A percentile compares a stretch with the other conserved stretches of the same genome.
phyloP scores from a whole-genome alignment of 495 filamentous ascomycete species.

The Podospora comata region DNA sequence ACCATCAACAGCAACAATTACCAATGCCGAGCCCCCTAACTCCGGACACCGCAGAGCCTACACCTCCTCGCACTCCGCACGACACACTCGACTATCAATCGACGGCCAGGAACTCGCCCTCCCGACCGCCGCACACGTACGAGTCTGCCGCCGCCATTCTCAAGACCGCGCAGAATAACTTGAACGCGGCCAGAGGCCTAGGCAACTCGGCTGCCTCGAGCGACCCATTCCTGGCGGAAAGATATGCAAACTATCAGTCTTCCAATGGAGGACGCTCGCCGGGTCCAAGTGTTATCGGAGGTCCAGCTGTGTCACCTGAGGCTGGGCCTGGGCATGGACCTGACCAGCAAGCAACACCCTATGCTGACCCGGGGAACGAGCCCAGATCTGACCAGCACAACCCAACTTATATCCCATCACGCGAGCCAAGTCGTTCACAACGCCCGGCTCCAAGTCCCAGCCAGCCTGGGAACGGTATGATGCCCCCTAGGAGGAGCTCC shows the following conservation, averaged over 20 bases:
- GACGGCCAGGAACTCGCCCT: slow-evolving; percentile 32
- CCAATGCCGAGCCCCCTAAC: neutral
- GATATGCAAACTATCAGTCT: slow-evolving; percentile 37
- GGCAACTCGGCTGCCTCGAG: slow-evolving; percentile 43
- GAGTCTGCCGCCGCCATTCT: slow-evolving; percentile 38
- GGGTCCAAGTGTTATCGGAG: slow-evolving; percentile 3
- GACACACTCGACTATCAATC: slow-evolving; percentile 15
- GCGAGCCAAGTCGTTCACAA: slow-evolving; percentile 69
- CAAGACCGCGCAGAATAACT: slow-evolving; percentile 33
- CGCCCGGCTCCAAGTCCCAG: slow-evolving; percentile 45
- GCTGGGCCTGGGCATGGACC: slow-evolving; percentile 23
- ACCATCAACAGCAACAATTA: neutral
- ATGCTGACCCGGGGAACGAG: slow-evolving; percentile 58
- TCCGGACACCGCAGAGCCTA: neutral
- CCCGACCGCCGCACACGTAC: slow-evolving; percentile 34
- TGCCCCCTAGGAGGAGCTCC: slow-evolving; percentile 66
- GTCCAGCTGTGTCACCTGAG: neutral
- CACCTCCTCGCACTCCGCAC: slow-evolving; percentile 13
- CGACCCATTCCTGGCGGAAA: slow-evolving; percentile 45
- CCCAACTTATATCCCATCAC: slow-evolving; percentile 61
- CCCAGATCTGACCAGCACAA: slow-evolving; percentile 57
- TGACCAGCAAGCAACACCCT: slow-evolving; percentile 42
- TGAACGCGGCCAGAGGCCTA: slow-evolving; percentile 30
- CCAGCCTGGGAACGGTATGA: slow-evolving; percentile 48
- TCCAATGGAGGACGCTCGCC: slow-evolving; percentile 17